Conservation (phyloP, 129 eudicot species). For the Centrapalus pauciflorus region DNA sequence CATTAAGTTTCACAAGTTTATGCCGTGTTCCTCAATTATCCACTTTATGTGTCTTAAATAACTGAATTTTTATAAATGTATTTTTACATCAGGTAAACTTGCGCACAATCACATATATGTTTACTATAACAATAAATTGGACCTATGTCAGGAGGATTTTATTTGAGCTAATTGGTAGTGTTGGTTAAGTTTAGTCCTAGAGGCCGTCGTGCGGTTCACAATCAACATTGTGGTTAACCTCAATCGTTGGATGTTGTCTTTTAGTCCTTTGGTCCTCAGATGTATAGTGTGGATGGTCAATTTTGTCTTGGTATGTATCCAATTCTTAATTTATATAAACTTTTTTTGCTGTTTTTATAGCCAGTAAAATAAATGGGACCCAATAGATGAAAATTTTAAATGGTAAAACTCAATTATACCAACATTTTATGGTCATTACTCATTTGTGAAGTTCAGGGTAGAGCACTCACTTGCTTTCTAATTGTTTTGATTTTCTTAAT, state of each 20-base stretch:
- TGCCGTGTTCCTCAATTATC: background rate
- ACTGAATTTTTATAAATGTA: no score
- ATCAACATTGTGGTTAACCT: background rate
- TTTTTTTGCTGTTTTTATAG: background rate
- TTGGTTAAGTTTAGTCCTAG: background rate
- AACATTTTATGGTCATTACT: background rate
- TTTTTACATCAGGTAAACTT: background rate
- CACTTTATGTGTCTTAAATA: background rate
- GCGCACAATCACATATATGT: background rate
- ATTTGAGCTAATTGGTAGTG: no score
- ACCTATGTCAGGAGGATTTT: background rate
- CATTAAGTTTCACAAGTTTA: background rate
- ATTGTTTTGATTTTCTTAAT: no score
- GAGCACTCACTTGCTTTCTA: background rate
- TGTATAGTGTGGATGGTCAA: background rate
- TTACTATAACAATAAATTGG: background rate
- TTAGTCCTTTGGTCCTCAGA: background rate
- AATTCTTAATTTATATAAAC: background rate
- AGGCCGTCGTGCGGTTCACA: background rate
- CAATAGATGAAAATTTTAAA: background rate
- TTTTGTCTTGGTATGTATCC: background rate
- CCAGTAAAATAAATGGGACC: background rate
- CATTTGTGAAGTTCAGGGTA: background rate
- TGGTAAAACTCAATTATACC: background rate
- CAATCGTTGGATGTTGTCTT: background rate